Percentiles rank a stretch among this genome's conserved stretches.
Evolutionary conservation across 2,329 filamentous ascomycete species (phyloP).

Genomic region (Nannizziopsis barbatae): DNA sequence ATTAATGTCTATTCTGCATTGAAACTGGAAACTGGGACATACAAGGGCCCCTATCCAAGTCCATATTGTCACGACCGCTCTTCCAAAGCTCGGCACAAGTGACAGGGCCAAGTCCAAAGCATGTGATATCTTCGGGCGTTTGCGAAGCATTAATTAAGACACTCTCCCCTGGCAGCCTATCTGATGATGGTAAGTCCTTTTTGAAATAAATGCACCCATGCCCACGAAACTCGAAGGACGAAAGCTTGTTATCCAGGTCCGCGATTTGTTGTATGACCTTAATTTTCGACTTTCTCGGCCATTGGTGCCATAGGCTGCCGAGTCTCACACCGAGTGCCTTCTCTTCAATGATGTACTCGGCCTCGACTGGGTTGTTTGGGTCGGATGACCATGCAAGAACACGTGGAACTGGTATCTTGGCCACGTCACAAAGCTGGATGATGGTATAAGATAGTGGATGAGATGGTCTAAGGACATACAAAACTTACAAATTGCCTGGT

Average conservation of each 20-base stretch:
- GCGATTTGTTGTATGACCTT: constrained; percentile 9
- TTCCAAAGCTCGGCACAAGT: constrained; percentile 19
- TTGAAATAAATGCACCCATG: constrained; percentile 14
- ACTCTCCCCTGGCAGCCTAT: constrained; percentile 21
- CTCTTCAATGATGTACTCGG: constrained; percentile 22
- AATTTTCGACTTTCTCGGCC: constrained; percentile 17
- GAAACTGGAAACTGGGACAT: too few relatives aligned
- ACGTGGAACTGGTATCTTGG: constrained; percentile 15
- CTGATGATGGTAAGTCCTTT: constrained; percentile 3
- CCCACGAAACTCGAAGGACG: constrained; percentile 2
- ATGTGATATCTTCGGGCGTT: too few relatives aligned
- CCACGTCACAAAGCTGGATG: neutral
- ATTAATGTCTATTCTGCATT: neutral
- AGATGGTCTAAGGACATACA: neutral
- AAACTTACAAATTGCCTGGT: constrained; percentile 21
- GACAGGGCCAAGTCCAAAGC: constrained; percentile 20
- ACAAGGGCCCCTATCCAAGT: constrained; percentile 25
- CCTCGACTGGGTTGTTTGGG: constrained; percentile 13
- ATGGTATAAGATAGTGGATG: too few relatives aligned
- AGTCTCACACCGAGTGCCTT: constrained; percentile 16
- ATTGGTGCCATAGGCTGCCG: constrained; percentile 8
- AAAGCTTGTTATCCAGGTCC: constrained; percentile 8
- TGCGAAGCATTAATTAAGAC: too few relatives aligned
- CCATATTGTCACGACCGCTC: constrained; percentile 17
- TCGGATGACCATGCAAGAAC: constrained; percentile 13